A percentile compares a stretch with the other conserved stretches of the same genome.
phyloP scores from a whole-genome alignment of 805 yeast species.

The Schwanniomyces pseudopolymorphus region DNA sequence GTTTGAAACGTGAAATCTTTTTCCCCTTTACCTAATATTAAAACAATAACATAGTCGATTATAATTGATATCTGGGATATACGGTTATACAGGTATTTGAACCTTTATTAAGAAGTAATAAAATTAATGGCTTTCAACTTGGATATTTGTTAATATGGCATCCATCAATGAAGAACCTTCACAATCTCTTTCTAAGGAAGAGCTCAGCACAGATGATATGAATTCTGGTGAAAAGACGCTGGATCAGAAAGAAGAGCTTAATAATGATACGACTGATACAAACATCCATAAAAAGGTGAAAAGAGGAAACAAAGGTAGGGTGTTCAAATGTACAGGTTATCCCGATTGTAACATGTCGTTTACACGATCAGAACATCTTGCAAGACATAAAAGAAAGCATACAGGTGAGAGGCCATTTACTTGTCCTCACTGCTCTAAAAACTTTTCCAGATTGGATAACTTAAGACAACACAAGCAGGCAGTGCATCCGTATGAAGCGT shows the following conservation, averaged over 20 bases:
- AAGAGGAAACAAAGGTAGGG: constrained; percentile 51
- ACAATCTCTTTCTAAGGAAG: neutral
- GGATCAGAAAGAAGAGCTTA: neutral
- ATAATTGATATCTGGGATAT: neutral
- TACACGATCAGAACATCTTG: constrained; percentile 88
- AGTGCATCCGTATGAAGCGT: constrained; percentile 44
- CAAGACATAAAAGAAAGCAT: constrained; percentile 88
- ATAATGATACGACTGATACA: neutral
- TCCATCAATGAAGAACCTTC: neutral
- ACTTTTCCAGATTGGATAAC: constrained; percentile 82
- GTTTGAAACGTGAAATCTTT: neutral
- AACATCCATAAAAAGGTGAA: constrained; percentile 29
- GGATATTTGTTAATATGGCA: neutral
- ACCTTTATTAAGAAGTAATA: neutral
- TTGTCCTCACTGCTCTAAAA: constrained; percentile 77
- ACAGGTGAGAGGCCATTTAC: constrained; percentile 94
- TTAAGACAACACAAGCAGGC: constrained; percentile 90
- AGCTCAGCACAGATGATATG: neutral
- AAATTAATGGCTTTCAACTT: neutral
- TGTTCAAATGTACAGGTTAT: constrained; percentile 83
- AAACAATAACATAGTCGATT: neutral
- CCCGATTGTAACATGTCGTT: constrained; percentile 87
- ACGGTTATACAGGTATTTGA: neutral
- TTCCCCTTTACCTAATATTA: neutral
- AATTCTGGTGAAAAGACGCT: neutral